phyloP scores from a whole-genome alignment of 768 basidiomycete genomes.

The Termitomyces heimii region DNA sequence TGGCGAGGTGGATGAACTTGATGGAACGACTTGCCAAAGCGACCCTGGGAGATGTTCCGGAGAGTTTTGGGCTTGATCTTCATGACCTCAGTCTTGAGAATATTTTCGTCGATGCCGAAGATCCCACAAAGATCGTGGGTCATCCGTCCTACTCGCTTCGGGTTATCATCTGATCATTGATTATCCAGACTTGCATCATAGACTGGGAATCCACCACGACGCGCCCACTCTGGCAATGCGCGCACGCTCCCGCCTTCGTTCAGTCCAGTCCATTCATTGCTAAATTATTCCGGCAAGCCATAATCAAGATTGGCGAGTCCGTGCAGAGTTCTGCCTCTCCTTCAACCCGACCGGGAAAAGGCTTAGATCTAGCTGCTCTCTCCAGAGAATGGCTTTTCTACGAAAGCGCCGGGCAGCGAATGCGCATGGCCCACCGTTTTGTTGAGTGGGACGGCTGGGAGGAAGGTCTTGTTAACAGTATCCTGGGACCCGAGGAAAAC shows the following conservation, averaged over 20 bases:
- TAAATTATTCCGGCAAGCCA: constrained; percentile 62
- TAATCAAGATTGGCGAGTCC: constrained; percentile 37
- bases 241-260: constrained; percentile 76
- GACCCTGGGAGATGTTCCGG: constrained; percentile 21
- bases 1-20: constrained; percentile 61
- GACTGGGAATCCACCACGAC: constrained; percentile 93
- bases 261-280: constrained; percentile 73
- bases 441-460: constrained; percentile 93
- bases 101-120: constrained; percentile 69
- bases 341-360: constrained; percentile 17
- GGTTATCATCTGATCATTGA: constrained; percentile 5
- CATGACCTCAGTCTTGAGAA: constrained; percentile 86
- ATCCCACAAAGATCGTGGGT: constrained; percentile 68
- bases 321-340: constrained; percentile 15
- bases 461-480: constrained; percentile 71
- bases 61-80: constrained; percentile 76
- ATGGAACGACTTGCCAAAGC: constrained; percentile 51
- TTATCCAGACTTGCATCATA: constrained; percentile 70
- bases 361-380: constrained; percentile 32
- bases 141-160: not conserved
- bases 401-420: constrained; percentile 56
- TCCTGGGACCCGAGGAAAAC: constrained; percentile 65
- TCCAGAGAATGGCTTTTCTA: constrained; percentile 72
- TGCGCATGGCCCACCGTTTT: constrained; percentile 75
- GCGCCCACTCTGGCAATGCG: constrained; percentile 79